These are phyloP conservation scores for Onygena corvina DNA, from an alignment of 2,329 filamentous ascomycete genomes.

Conservation along the genomic window DNA sequence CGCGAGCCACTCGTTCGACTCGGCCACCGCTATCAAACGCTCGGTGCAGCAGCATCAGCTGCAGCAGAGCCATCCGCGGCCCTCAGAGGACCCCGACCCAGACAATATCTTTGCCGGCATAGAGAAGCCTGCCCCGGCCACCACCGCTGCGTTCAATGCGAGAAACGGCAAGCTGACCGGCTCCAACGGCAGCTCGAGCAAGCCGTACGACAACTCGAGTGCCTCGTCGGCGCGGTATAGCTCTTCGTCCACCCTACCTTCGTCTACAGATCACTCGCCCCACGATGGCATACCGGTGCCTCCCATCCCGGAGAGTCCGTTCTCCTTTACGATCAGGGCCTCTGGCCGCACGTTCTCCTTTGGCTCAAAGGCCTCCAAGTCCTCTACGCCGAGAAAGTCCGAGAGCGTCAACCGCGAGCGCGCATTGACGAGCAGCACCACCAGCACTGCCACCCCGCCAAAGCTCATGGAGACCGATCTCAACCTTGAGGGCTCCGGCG, in stretches of 20 bases:
- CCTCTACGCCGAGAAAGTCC: slow-evolving; percentile 15
- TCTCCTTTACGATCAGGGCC: slow-evolving; percentile 32
- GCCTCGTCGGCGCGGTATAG: slow-evolving; percentile 41
- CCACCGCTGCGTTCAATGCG: slow-evolving; percentile 9
- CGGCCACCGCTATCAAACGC: slow-evolving; percentile 27
- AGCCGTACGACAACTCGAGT: slow-evolving; percentile 33
- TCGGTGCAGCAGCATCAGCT: too few relatives aligned
- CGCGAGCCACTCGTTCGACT: slow-evolving; percentile 35
- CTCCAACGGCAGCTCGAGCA: slow-evolving; percentile 37
- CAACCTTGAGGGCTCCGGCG: slow-evolving; percentile 30
- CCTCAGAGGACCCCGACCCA: slow-evolving; percentile 25
- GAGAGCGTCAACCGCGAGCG: slow-evolving; percentile 30
- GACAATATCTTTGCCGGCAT: slow-evolving; percentile 32
- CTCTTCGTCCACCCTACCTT: slow-evolving; percentile 45
- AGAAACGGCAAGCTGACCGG: slow-evolving; percentile 19
- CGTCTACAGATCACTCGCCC: slow-evolving; percentile 39
- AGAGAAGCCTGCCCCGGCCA: slow-evolving; percentile 25
- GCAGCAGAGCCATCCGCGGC: slow-evolving; percentile 15
- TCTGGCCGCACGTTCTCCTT: slow-evolving; percentile 45
- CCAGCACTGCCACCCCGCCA: slow-evolving; percentile 41
- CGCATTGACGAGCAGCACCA: slow-evolving; percentile 41
- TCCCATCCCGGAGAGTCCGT: slow-evolving; percentile 29
- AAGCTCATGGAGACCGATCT: slow-evolving; percentile 38
- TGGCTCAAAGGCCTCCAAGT: slow-evolving; percentile 33
- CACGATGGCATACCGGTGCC: slow-evolving; percentile 34